A percentile compares a stretch with the other conserved stretches of the same genome.
Conservation (phyloP, 768 basidiomycete genomes). For the Grammothele lineata region DNA sequence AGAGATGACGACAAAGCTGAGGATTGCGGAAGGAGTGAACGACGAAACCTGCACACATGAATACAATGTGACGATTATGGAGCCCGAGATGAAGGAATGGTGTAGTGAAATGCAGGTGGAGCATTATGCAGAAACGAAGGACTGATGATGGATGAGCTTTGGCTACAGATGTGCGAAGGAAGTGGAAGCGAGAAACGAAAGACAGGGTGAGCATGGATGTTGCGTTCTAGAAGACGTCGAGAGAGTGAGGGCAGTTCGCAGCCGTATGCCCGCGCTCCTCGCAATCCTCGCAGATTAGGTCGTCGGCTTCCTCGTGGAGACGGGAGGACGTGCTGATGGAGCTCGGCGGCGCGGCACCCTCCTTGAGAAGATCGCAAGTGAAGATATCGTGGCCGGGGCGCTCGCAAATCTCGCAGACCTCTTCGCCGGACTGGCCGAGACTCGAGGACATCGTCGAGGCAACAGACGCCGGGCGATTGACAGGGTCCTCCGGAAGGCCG, state of each 20-base stretch:
- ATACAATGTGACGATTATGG: slow-evolving; percentile 13
- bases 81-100: slow-evolving; percentile 3
- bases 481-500: slow-evolving; percentile 30
- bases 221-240: slow-evolving; percentile 85
- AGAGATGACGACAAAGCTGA: background rate
- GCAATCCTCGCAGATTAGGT: slow-evolving; percentile 77
- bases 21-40: background rate
- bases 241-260: slow-evolving; percentile 76
- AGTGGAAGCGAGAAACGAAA: background rate
- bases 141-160: background rate
- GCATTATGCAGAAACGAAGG: background rate
- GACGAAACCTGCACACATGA: slow-evolving; percentile 7
- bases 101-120: slow-evolving; percentile 1
- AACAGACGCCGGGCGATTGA: slow-evolving; percentile 4
- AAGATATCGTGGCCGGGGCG: slow-evolving; percentile 83
- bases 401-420: slow-evolving; percentile 84
- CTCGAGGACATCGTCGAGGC: slow-evolving; percentile 19
- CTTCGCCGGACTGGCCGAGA: slow-evolving; percentile 22
- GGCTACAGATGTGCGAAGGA: slow-evolving; percentile 4
- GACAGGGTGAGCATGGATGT: too few relatives aligned
- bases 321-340: slow-evolving; percentile 11
- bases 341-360: slow-evolving; percentile 35
- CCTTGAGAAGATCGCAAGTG: slow-evolving; percentile 71
- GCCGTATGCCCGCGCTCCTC: slow-evolving; percentile 76
- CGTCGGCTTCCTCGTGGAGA: slow-evolving; percentile 28